Base-by-base conservation (phyloP, 306 rosid species). In the Clitoria ternatea region DNA sequence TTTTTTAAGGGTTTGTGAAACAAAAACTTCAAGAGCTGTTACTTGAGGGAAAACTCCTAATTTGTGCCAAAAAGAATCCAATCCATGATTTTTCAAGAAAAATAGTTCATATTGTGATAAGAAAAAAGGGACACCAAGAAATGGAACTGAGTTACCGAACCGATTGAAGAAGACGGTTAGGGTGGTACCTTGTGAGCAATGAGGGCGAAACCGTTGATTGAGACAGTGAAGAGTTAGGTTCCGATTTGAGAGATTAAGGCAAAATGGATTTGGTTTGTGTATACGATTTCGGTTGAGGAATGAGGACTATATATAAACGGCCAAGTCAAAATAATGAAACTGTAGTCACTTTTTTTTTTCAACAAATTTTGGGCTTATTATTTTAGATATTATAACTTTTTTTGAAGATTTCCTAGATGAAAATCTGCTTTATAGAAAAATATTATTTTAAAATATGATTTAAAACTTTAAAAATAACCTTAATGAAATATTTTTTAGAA, bases 171-270 rank as follows among this genome's bases (percentile, higher is more conserved):
- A 5, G 23, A 18, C 4, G 11, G 4, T 2, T n/a, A n/a, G n/a
- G n/a, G 7, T 0, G 18, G 66, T 55, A 80, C 84, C 74, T 47
- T 57, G 39, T 1, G 69, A 18, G 1, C 20, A 3, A 32, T 57
- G 37, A 40, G 19, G 57, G 33, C 57, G 35, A 0, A 17, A 8
- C 15, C 49, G 57, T 1, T 43, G 42, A 61, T 61, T 22, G 56
- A 18, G 32, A 33, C 59, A 44, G 47, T 6, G 35, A 8, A 43
- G 60, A 3, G 55, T 24, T 22, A 62, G 15, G 54, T 27, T 54
- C 30, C 43, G 53, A 54, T 24, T 32, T 30, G 61, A 60, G 45
- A 2, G 24, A 75, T 70, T 80, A 75, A 80, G 80, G 74, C 81
- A 74, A 61, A 61, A 26, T 9, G 48, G 42, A 9, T 32, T 59